Evolutionary conservation across 306 rosid species (phyloP).

Genomic region (Ochetophila trinervis): DNA sequence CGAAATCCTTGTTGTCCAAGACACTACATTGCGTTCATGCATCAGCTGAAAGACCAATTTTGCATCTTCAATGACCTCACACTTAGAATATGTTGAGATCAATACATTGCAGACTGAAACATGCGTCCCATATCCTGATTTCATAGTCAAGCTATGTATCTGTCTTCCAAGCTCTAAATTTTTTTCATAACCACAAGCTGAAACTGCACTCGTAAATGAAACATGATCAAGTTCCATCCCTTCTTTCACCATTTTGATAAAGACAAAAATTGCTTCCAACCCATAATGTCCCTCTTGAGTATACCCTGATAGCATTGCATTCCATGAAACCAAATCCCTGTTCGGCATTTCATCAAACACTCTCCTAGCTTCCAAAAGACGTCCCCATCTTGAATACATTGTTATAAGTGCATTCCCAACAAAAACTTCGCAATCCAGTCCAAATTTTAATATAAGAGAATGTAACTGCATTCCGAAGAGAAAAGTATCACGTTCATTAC

Average conservation of each 20-base stretch:
- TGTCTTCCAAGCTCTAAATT: conserved; percentile 61
- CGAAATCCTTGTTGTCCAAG: conserved; percentile 87
- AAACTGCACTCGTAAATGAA: conserved; percentile 65
- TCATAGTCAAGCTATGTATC: conserved; percentile 57
- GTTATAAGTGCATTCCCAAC: conserved; percentile 71
- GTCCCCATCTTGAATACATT: conserved; percentile 65
- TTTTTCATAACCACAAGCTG: conserved; percentile 70
- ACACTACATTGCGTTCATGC: conserved; percentile 62
- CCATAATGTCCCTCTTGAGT: conserved; percentile 71
- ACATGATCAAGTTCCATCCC: conserved; percentile 67
- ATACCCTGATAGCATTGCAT: conserved; percentile 70
- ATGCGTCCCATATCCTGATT: conserved; percentile 56
- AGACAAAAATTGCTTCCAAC: conserved; percentile 49
- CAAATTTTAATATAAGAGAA: conserved; percentile 49
- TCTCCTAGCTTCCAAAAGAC: conserved; percentile 49
- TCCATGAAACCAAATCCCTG: conserved; percentile 74
- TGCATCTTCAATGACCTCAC: conserved; percentile 56
- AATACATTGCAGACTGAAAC: conserved; percentile 67
- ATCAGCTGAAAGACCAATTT: conserved; percentile 47
- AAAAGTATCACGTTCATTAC: conserved; percentile 47
- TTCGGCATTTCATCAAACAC: conserved; percentile 64
- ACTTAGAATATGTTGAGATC: conserved; percentile 72
- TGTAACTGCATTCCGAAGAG: conserved; percentile 69
- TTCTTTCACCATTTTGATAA: conserved; percentile 59
- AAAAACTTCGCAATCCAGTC: conserved; percentile 58